Conservation (phyloP, 2,329 filamentous ascomycete genomes). For the Penicillium oxalicum region DNA sequence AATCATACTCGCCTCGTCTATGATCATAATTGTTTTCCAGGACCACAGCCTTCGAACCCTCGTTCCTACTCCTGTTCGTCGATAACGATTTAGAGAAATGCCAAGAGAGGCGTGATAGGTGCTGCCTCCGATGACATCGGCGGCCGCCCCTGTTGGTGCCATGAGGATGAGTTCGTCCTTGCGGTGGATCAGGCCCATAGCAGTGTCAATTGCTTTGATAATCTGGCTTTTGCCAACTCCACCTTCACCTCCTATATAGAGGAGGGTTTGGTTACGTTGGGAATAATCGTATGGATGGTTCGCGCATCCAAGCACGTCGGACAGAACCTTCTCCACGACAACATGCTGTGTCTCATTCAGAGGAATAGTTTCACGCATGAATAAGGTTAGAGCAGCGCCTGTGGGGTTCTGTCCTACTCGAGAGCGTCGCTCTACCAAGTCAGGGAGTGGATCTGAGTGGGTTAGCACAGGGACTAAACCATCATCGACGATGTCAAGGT, state of each 20-base stretch:
- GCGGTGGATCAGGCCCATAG: not conserved
- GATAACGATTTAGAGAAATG: not conserved
- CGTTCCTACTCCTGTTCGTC: not conserved
- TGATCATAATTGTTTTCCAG: not conserved
- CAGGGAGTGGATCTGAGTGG: not conserved
- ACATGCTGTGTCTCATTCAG: not conserved
- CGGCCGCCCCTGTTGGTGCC: not conserved
- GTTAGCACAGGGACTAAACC: not conserved
- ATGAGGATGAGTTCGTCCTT: not conserved
- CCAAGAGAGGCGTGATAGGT: slow-evolving; percentile 2
- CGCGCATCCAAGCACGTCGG: not conserved
- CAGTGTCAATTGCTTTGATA: not conserved
- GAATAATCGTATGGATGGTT: not conserved
- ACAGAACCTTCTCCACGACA: not conserved
- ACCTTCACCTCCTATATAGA: not conserved
- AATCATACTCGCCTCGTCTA: not conserved
- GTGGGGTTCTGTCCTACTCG: not conserved
- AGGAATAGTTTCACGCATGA: not conserved
- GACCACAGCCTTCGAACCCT: not conserved
- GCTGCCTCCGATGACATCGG: slow-evolving; percentile 1
- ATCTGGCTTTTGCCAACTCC: not conserved
- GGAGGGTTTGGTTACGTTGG: not conserved
- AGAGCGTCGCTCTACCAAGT: not conserved
- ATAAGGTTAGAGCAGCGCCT: not conserved
- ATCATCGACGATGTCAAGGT: not conserved